Base-by-base conservation (phyloP, 1,284 basidiomycete species). In the Leucoagaricus sp. region DNA sequence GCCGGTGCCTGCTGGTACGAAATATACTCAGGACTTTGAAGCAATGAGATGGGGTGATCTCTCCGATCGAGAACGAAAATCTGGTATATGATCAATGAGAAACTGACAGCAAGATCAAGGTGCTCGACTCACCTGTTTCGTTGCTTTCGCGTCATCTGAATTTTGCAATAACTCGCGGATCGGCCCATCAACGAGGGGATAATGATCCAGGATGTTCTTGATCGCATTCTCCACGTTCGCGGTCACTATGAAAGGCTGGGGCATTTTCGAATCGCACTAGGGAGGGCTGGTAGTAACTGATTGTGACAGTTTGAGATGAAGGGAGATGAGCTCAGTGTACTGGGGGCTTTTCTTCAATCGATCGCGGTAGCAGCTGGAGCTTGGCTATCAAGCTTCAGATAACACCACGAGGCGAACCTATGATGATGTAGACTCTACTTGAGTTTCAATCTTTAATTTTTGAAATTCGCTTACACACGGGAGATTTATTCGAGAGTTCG, bases 141-240 rank as follows among this genome's bases (percentile, higher is more conserved):
- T 64, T 2, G 75, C 76, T 5, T 66, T 59, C 0, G 77, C 76
- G 60, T 81, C 80, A 44, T 81, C 79, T 0, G 79, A 77, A 50
- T 82, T 81, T 61, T 81, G 79, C 2, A 79, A 28, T 0, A 80
- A 50, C 57, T 82, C 80, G 4, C 76, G 65, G 21, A 81, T 64
- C 0, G 79, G 59, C 0, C 75, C 76, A 21, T 72, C 66, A 4
- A 75, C 74, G 44, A 73, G 74, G 0, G 78, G 77, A 60, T 82
- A 81, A 3, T 65, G 66, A 4, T 71, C 66, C 0, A 81, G 59
- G 9, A 81, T 79, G 0, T 65, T 67, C 8, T 65, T 58, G 45
- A 79, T 67, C 1, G 62, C 57, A 9, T 60, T 63, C 1, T 60
- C 29, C 4, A 67, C 58, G 15, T 59, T 54, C 15, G 64, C 62